Percentiles rank a stretch among this genome's conserved stretches.
phyloP scores from a whole-genome alignment of 805 yeast species.

The Starmera quercuum region DNA sequence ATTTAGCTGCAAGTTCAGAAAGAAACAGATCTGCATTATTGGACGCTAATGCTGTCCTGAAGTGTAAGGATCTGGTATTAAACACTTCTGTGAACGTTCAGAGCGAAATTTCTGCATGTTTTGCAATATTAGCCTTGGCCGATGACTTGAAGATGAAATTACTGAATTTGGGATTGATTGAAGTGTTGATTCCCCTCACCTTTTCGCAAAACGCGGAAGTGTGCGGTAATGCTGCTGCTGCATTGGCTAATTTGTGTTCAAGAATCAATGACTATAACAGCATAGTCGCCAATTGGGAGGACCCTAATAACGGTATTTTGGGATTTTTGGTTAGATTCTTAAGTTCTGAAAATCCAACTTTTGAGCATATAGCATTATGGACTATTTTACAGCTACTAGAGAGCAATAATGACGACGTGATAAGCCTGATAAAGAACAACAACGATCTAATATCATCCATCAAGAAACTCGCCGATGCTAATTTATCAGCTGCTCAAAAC shows the following conservation, averaged over 20 bases:
- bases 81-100: conserved; percentile 88
- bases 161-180: conserved; percentile 75
- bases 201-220: conserved; percentile 85
- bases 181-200: conserved; percentile 87
- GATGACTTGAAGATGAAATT: conserved; percentile 87
- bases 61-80: conserved; percentile 82
- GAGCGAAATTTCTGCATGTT: conserved; percentile 93
- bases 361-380: conserved; percentile 98
- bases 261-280: conserved; percentile 78
- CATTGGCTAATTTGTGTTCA: conserved; percentile 90
- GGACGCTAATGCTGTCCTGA: conserved; percentile 92
- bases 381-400: conserved; percentile 89
- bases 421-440: conserved; percentile 46
- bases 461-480: conserved; percentile 34
- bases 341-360: conserved; percentile 80
- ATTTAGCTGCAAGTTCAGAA: conserved; percentile 93
- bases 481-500: conserved; percentile 23
- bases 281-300: conserved; percentile 70
- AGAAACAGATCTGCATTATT: conserved; percentile 85
- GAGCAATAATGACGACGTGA: conserved; percentile 62
- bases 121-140: conserved; percentile 93
- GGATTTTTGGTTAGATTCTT: conserved; percentile 79
- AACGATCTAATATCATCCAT: conserved; percentile 47
- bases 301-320: conserved; percentile 77
- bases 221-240: conserved; percentile 98